phyloP scores from a whole-genome alignment of 331 rosid species.

The Pyrus hybrid region DNA sequence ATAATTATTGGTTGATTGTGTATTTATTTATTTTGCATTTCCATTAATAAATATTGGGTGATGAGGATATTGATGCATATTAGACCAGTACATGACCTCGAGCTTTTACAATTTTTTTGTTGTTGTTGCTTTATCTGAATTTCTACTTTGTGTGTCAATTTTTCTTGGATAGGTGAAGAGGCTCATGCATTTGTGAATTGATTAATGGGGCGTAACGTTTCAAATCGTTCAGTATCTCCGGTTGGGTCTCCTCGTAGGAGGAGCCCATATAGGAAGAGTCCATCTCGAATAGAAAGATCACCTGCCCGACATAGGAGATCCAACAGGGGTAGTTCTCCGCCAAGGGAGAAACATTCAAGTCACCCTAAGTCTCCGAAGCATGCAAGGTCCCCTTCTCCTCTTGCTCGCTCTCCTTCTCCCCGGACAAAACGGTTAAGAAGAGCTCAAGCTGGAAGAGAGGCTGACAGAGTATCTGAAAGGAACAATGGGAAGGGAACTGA shows the following conservation, averaged over 20 bases:
- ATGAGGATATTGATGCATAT: background rate
- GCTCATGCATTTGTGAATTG: background rate
- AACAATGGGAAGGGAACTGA: conserved; percentile 11
- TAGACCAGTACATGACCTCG: background rate
- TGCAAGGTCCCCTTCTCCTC: conserved; percentile 38
- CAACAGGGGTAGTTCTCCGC: conserved; percentile 26
- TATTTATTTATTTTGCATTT: background rate
- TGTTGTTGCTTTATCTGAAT: background rate
- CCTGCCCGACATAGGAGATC: conserved; percentile 40
- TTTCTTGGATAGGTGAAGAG: background rate
- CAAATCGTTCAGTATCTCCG: conserved; percentile 34
- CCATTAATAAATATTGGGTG: background rate
- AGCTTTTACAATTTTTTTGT: background rate
- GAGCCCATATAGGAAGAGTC: conserved; percentile 27
- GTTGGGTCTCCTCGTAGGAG: conserved; percentile 26
- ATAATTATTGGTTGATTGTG: background rate
- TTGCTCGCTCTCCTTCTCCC: conserved; percentile 56
- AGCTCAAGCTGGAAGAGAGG: conserved; percentile 27
- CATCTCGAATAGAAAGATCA: conserved; percentile 39
- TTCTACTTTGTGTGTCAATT: background rate
- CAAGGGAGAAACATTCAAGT: conserved; percentile 30
- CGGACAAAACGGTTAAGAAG: conserved; percentile 58
- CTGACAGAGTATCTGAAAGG: conserved; percentile 22
- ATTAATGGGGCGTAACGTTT: conserved; percentile 36
- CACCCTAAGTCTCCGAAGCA: conserved; percentile 30